A percentile compares a stretch with the other conserved stretches of the same genome.
Conservation (phyloP, 371 early-diverging fungal genomes). For the Phascolomyces articulosus region DNA sequence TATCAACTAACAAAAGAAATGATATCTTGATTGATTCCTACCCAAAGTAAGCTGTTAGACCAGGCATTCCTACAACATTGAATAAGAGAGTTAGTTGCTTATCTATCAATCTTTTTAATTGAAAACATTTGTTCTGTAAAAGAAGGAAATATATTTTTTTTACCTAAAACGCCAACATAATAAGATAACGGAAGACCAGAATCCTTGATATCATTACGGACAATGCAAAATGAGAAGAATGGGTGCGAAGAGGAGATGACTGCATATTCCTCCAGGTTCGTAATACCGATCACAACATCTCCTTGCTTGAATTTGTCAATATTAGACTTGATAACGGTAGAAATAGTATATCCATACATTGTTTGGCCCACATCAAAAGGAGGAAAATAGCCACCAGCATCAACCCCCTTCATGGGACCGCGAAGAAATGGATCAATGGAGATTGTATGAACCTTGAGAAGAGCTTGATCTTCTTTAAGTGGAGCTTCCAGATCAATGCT, state of each 20-base stretch:
- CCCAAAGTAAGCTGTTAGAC: slow-evolving; percentile 51
- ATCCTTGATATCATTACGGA: slow-evolving; percentile 40
- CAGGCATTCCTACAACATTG: no score
- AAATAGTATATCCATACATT: slow-evolving; percentile 60
- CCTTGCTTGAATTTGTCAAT: slow-evolving; percentile 58
- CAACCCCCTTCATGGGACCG: slow-evolving; percentile 62
- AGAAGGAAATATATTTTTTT: no score
- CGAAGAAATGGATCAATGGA: slow-evolving; percentile 60
- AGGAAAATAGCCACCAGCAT: slow-evolving; percentile 50
- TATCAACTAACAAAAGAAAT: no score
- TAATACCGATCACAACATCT: slow-evolving; percentile 60
- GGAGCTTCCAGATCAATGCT: slow-evolving; percentile 47
- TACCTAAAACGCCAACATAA: slow-evolving; percentile 57
- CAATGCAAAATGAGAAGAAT: slow-evolving; percentile 24
- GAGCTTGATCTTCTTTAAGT: slow-evolving; percentile 55
- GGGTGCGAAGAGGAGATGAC: slow-evolving; percentile 35
- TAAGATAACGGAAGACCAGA: slow-evolving; percentile 50
- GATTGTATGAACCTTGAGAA: slow-evolving; percentile 50
- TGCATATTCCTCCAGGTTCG: slow-evolving; percentile 65
- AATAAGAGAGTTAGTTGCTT: no score
- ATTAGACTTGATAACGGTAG: slow-evolving; percentile 61
- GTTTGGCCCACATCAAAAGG: slow-evolving; percentile 61
- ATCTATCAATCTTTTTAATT: no score
- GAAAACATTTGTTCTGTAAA: no score
- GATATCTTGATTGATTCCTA: no score